Evolutionary conservation across 2,329 filamentous ascomycete species (phyloP), one percentile per base, ranked within the genome.

Genomic region (Aspergillus carbonarius): DNA sequence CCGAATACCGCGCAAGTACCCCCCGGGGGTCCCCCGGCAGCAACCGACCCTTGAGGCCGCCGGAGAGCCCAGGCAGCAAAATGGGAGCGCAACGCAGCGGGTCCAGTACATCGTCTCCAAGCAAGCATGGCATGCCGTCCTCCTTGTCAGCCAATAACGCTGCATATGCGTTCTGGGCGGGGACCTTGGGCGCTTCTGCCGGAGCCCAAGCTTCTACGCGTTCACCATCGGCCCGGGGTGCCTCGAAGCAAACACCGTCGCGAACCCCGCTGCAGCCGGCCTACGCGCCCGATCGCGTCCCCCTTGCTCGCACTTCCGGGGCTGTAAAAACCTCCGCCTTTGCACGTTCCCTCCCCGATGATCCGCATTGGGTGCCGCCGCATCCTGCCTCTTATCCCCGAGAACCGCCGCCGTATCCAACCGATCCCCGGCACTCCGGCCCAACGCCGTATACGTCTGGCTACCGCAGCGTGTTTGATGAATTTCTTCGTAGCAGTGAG

Each of bases 141-240:
- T 69, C 60, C 58, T 70, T 66, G 68, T 66, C 68, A 9, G 57
- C 64, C n/a, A 58, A 47, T 40, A 58, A 50, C 64, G 81, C 65
- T 78, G 81, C 68, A 65, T 82, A 63, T 58, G 78, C 80, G 15
- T 74, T 79, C 37, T 80, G 82, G 65, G 79, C 81, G 54, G 71
- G 76, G 57, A 72, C 77, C 2, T 71, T 78, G 8, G 83, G 81
- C 60, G 68, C 55, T 13, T 56, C 63, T 25, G 23, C 54, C n/a
- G 57, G 52, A 47, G 40, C 47, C 54, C 40, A 23, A 52, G 48
- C 18, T 30, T 20, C 54, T 25, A 56, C 61, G 10, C 55, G 52
- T 15, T 61, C 61, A 59, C 68, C 73, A 50, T 68, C 63, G 34
- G 25, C 39, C 39, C 37, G 51, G 23, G 15, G 37, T 18, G 25